Evolutionary conservation across 2,329 filamentous ascomycete species (phyloP).

Genomic region (Septoria petroselini): DNA sequence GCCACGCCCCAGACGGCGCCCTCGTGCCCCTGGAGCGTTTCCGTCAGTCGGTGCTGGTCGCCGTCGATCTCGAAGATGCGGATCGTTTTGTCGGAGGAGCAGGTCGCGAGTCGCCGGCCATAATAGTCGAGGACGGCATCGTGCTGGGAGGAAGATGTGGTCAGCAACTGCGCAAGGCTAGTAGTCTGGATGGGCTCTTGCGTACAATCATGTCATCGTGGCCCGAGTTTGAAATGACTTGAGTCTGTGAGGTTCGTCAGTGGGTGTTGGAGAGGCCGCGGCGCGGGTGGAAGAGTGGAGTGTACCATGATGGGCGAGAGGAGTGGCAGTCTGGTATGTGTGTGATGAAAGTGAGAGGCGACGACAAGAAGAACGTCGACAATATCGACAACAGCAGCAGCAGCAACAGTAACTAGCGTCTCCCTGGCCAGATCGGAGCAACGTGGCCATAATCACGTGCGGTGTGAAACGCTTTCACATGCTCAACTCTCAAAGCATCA

Average conservation of each 20-base stretch:
- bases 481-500: too few species aligned
- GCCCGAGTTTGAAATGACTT: constrained; percentile 78
- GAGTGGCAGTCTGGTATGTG: too few species aligned
- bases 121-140: constrained; percentile 99
- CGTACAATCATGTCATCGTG: constrained; percentile 99
- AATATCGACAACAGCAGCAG: too few species aligned
- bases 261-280: constrained; percentile 11
- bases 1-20: constrained; percentile 96
- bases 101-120: constrained; percentile 90
- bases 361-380: too few species aligned
- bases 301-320: constrained; percentile 1
- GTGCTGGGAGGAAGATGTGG: constrained; percentile 73
- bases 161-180: too few species aligned
- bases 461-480: too few species aligned
- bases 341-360: too few species aligned
- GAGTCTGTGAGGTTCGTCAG: constrained; percentile 51
- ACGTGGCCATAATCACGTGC: too few species aligned
- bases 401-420: too few species aligned
- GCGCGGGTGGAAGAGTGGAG: not conserved
- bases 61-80: constrained; percentile 99
- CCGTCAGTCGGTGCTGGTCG: constrained; percentile 80
- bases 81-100: constrained; percentile 96
- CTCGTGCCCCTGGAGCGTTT: constrained; percentile 97
- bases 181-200: too few species aligned
- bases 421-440: too few species aligned